phyloP scores from a whole-genome alignment of 768 basidiomycete species.

The Coprinellus micaceus region DNA sequence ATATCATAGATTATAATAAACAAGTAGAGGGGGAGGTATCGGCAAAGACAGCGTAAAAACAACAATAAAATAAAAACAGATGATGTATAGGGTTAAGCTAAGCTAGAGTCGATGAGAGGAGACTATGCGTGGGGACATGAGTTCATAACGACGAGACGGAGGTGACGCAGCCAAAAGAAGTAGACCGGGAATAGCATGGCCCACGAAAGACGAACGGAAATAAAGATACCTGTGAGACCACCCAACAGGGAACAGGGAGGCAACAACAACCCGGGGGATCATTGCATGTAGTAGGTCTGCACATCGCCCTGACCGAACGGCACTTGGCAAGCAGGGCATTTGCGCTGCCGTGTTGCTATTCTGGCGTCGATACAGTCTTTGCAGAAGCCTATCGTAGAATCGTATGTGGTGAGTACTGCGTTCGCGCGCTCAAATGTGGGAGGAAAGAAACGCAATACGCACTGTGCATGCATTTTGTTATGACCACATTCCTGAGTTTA shows the following conservation, averaged over 20 bases:
- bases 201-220: background rate
- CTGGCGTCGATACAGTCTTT: slow-evolving; percentile 83
- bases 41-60: background rate
- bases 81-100: background rate
- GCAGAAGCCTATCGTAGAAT: slow-evolving; percentile 68
- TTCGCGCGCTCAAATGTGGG: slow-evolving; percentile 1
- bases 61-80: background rate
- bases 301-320: slow-evolving; percentile 84
- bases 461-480: slow-evolving; percentile 93
- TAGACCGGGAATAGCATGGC: background rate
- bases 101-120: background rate
- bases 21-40: background rate
- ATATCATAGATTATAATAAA: background rate
- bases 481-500: slow-evolving; percentile 72
- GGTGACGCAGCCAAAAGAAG: background rate
- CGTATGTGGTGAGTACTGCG: background rate
- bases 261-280: background rate
- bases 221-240: background rate
- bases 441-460: too few species aligned
- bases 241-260: too few species aligned
- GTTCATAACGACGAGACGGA: too few species aligned
- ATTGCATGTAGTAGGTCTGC: slow-evolving; percentile 4
- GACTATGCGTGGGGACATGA: too few species aligned
- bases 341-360: slow-evolving; percentile 84
- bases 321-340: slow-evolving; percentile 86